Evolutionary conservation across 1,139 yeast species (phyloP), one percentile per base, ranked within the genome.

Genomic region (Meyerozyma smithsonii): DNA sequence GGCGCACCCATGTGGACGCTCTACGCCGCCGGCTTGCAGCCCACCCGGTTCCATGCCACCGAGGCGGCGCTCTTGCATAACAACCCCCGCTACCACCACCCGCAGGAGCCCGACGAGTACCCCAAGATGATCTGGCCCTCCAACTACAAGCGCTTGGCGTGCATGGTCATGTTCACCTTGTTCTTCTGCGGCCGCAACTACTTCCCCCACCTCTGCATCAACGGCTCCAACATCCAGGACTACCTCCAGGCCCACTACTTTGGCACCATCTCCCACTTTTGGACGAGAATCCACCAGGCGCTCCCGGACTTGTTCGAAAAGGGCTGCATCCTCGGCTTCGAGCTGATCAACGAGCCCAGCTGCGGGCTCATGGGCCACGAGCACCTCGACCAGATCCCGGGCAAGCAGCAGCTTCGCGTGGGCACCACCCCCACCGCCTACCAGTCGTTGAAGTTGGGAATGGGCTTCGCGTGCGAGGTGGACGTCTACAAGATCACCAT

Each of bases 1-100:
- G 97, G 97, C 15, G 96, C 97, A 5, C 97, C 97, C 0, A 52
- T 87, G 60, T 90, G 97, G 97, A 89, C 97, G 0, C 62, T 88
- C n/a, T 83, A 85, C 53, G 94, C 95, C n/a, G 95, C 94, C 3
- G 97, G 97, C 1, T 65, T 90, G 39, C 79, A 90, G 40, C 97
- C 97, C 0, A 65, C 60, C 18, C 61, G 76, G n/a, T 86, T 90
- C 52, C 59, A 72, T 0, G 66, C 47, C 1, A 84, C 90, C 0
- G 84, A 82, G 46, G 94, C 95, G 1, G 88, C 95, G 0, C 62
- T 86, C 11, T 54, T 85, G n/a, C 95, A 86, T 52, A 81, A 82
- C 50, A 70, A 69, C 30, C 52, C 66, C 1, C 49, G 65, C 17
- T 69, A 56, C 44, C 61, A 59, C 20, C 50, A 48, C 25, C 46